Base-by-base conservation (phyloP, 768 basidiomycete species). In the Floccularia luteovirens region DNA sequence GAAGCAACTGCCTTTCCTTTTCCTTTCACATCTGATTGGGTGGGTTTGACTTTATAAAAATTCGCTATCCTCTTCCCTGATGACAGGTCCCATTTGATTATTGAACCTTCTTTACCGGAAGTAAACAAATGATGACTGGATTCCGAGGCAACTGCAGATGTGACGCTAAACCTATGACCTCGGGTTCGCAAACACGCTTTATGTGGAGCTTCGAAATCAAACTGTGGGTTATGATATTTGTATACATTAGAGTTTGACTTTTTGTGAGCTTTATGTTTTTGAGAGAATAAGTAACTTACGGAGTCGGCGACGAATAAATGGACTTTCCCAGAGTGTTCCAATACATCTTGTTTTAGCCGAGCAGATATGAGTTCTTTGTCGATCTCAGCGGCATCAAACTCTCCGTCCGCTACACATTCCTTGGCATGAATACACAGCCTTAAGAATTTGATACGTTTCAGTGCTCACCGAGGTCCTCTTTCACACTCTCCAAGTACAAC, bases 351-450 rank as follows among this genome's bases (percentile, higher is more conserved):
- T 57, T 91, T 90, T 46, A 99, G 68, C 41, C 96, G 70, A 14
- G 91, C 74, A 31, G 87, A 87, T 45, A 99, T 88, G 46, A 97
- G 69, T 48, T 97, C 94, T 51, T 78, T 77, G 68, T 99, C 96
- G 20, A 98, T 81, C 50, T 97, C 93, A 1, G 89, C 92, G 3
- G 96, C 96, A 56, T 99, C 94, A 47, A 81, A 92, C 46, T 91
- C 91, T 24, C 86, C 89, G 19, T 92, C 92, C 43, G 81, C 90
- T 77, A 45, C 17, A 36, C 20, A 37, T 14, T 8, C 38, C 10
- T 3, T 23, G 14, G 17, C 16, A 21, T 23, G n/a, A 19, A 27
- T 14, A 46, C 12, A 31, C 16, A 7, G 16, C 6, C 34, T 4
- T 25, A 30, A 31, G 12, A 33, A 17, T 13, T 24, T 43, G 17